Base-by-base conservation (phyloP, 441 rosid species). In the Euphorbia schlechtendalii region DNA sequence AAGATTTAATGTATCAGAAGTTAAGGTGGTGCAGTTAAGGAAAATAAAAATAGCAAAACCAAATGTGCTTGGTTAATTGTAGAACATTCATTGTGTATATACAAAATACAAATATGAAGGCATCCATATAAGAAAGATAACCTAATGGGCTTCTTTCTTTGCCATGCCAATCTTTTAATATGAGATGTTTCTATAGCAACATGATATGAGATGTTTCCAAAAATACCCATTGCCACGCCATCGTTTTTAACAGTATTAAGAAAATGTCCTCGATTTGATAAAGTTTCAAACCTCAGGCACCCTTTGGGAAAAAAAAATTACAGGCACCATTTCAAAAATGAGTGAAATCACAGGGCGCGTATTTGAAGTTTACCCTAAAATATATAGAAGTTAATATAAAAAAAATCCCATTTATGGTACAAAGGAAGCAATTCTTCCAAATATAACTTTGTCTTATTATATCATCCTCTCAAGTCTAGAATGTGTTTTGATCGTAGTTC, bases 1-100 rank as follows among this genome's bases (percentile, higher is more conserved):
- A 81, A 60, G 43, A 78, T 41, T 11, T 63, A 60, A 27, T 52
- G 49, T 28, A 51, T 38, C 66, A 34, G 17, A 21, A 67, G 36
- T 71, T 30, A 71, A 58, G 45, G n/a, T 28, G 21, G 61, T 17
- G 13, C 10, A 56, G 10, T 25, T 41, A 41, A 41, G 10, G 45
- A 14, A 24, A 46, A 58, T 7, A n/a, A 30, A 48, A 15, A 18
- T 21, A 41, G n/a, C 1, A 69, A 25, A 52, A 22, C 45, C 3
- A 28, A 2, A 60, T 40, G 13, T 18, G 3, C 12, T 22, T 64
- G 52, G 28, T 53, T 41, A 21, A 61, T 43, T 5, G 3, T 24
- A 14, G 43, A 14, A 55, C 65, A 40, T 12, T 56, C 30, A 41
- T 49, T 15, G 20, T 38, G 32, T n/a, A n/a, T n/a, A n/a, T n/a